These are phyloP conservation scores for Ustulina deusta DNA, from an alignment of 2,329 filamentous ascomycete genomes.

Conservation along the genomic window DNA sequence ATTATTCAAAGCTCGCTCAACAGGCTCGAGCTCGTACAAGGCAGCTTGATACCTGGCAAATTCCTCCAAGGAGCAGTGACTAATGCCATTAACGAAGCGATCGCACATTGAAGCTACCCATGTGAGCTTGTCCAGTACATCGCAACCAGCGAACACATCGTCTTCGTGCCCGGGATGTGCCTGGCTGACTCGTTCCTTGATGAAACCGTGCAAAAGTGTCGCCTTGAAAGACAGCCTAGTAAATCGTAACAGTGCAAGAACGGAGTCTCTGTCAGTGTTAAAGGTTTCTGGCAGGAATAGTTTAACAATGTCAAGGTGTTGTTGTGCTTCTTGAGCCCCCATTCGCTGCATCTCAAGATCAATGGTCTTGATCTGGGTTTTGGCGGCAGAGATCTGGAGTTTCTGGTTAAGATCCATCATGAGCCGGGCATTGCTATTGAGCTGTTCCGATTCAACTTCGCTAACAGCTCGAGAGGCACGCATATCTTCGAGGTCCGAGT, in stretches of 20 bases:
- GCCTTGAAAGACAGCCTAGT: constrained; percentile 91
- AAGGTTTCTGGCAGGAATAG: constrained; percentile 89
- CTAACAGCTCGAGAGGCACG: constrained; percentile 91
- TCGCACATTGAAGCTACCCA: constrained; percentile 87
- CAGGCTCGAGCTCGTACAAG: constrained; percentile 87
- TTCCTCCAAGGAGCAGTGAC: constrained; percentile 79
- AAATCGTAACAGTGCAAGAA: constrained; percentile 89
- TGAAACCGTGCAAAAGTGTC: constrained; percentile 78
- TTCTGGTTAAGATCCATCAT: constrained; percentile 98
- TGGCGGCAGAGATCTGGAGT: constrained; percentile 87
- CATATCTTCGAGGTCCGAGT: constrained; percentile 91
- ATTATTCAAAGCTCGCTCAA: constrained; percentile 87
- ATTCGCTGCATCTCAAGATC: constrained; percentile 88
- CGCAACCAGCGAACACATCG: constrained; percentile 82
- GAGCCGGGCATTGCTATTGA: constrained; percentile 86
- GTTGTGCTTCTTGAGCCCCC: constrained; percentile 87
- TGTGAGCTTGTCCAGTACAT: constrained; percentile 85
- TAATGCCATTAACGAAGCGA: constrained; percentile 84
- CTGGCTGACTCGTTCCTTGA: constrained; percentile 81
- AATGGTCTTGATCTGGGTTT: constrained; percentile 94
- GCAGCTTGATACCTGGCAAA: constrained; percentile 85
- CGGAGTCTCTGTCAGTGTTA: constrained; percentile 82
- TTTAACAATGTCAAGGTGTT: constrained; percentile 90
- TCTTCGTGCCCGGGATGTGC: constrained; percentile 77
- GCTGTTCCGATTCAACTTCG: constrained; percentile 90